Evolutionary conservation across 805 yeast species (phyloP), one percentile per base, ranked within the genome.

Genomic region (Komagataella populi): DNA sequence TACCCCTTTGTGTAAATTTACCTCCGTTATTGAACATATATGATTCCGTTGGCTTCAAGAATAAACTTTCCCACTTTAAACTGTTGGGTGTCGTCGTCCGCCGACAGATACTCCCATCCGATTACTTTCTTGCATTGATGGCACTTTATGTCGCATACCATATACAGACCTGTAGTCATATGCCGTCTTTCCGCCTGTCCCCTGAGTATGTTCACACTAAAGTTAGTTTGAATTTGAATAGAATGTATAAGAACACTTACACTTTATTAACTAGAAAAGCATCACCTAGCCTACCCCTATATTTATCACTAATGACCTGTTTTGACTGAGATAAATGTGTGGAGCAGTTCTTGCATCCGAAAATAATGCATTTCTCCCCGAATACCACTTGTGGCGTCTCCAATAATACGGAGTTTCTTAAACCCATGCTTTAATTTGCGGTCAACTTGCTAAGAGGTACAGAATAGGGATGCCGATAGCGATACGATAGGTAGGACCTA

Each of bases 31-130:
- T 44, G 46, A 14, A 20, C 46, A 7, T 18, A 18, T 44, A 20
- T 44, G 23, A 20, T 44, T 10, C 23, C 46, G 3, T 60, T 58
- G 6, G 64, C 43, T 54, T 80, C 85, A 54, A 82, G 67, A 44
- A 82, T 78, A 56, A 66, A 81, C 55, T 74, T 72, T 6, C 84
- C 83, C 57, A 78, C 85, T 60, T 83, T 83, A 60, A 77, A 80
- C 53, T 70, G 66, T 64, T 80, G 82, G 16, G 67, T 61, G 18
- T 58, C 57, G 24, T 66, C 62, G 36, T 69, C 71, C 47, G 83
- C 73, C 56, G 68, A 68, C 45, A 80, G 59, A 57, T 83, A 83
- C 54, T 73, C 75, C 88, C 88, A 83, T 3, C 87, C 88, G 16
- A 83, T 65, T 50, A 73, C 63, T 4, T 63, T 60, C 49, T 67